These are phyloP conservation scores for Apiotrichum gracile DNA, from an alignment of 1,284 basidiomycete species.

Conservation along the genomic window DNA sequence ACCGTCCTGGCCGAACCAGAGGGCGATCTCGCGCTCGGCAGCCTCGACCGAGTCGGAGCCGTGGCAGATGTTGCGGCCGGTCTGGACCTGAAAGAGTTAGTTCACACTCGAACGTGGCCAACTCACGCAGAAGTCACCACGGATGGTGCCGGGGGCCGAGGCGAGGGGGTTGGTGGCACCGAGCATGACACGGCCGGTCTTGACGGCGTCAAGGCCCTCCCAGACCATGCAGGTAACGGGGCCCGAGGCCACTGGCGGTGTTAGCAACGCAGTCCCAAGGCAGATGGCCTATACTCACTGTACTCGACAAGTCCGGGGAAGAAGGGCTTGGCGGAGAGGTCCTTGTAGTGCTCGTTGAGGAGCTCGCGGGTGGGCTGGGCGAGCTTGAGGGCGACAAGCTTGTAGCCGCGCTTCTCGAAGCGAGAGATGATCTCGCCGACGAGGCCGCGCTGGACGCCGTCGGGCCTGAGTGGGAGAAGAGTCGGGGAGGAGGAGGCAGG, in stretches of 20 bases:
- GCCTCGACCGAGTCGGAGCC: constrained; percentile 74
- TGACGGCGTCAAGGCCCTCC: constrained; percentile 94
- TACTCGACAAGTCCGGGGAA: constrained; percentile 90
- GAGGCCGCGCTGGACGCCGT: constrained; percentile 93
- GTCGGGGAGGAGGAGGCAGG: not conserved
- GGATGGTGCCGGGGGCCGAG: constrained; percentile 79
- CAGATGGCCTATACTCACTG: constrained; percentile 48
- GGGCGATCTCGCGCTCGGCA: constrained; percentile 41
- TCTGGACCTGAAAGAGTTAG: too few relatives aligned
- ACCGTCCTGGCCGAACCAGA: constrained; percentile 56
- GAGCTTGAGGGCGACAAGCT: constrained; percentile 76
- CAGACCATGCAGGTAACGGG: constrained; percentile 97
- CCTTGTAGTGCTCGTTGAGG: constrained; percentile 89
- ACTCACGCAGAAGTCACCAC: constrained; percentile 89
- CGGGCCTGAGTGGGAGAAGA: constrained; percentile 74
- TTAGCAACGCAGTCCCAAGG: not conserved
- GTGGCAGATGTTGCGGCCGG: constrained; percentile 13
- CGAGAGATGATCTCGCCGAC: constrained; percentile 87
- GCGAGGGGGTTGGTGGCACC: constrained; percentile 95
- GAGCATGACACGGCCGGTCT: constrained; percentile 90
- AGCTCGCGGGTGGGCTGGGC: constrained; percentile 67
- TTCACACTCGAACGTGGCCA: too few relatives aligned
- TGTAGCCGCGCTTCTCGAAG: constrained; percentile 94
- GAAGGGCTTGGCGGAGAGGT: constrained; percentile 85
- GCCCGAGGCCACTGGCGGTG: constrained; percentile 64